phyloP scores from a whole-genome alignment of 306 rosid species.

The Castanospermum australe region DNA sequence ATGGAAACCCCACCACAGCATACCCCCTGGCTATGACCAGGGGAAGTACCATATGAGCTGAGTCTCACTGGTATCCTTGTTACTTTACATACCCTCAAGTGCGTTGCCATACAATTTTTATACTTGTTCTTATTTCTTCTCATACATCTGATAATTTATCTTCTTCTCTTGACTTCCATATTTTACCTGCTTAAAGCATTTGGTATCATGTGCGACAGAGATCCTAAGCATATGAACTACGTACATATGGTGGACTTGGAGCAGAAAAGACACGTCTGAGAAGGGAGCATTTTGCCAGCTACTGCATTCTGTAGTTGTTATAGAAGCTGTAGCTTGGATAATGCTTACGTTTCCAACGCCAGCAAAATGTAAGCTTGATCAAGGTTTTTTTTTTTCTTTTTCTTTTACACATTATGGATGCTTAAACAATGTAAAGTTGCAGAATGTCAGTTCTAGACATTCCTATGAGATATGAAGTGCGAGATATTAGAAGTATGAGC shows the following conservation, averaged over 20 bases:
- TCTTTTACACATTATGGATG: neutral
- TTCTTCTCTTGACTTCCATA: neutral
- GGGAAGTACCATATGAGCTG: too few species aligned
- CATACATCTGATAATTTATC: neutral
- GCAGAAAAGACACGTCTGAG: neutral
- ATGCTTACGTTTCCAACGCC: neutral
- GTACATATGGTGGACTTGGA: slow-evolving; percentile 8
- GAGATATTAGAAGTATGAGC: neutral
- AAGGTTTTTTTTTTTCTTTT: neutral
- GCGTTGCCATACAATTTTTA: neutral
- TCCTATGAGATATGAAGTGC: neutral
- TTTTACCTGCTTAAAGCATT: slow-evolving; percentile 5
- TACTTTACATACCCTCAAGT: neutral
- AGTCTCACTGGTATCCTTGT: too few species aligned
- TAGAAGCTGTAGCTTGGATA: slow-evolving; percentile 16
- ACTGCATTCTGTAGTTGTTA: slow-evolving; percentile 7
- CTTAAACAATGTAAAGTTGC: neutral
- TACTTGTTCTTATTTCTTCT: neutral
- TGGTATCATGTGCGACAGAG: neutral
- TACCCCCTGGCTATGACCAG: too few species aligned
- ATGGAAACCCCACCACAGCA: too few species aligned
- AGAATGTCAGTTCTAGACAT: neutral
- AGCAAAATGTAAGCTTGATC: neutral
- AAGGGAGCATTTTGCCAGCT: slow-evolving; percentile 6
- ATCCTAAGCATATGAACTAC: neutral